Percentiles rank a stretch among this genome's conserved stretches.
These are phyloP conservation scores for Cubamyces lactineus DNA, from an alignment of 768 basidiomycete species.

Conservation along the genomic window DNA sequence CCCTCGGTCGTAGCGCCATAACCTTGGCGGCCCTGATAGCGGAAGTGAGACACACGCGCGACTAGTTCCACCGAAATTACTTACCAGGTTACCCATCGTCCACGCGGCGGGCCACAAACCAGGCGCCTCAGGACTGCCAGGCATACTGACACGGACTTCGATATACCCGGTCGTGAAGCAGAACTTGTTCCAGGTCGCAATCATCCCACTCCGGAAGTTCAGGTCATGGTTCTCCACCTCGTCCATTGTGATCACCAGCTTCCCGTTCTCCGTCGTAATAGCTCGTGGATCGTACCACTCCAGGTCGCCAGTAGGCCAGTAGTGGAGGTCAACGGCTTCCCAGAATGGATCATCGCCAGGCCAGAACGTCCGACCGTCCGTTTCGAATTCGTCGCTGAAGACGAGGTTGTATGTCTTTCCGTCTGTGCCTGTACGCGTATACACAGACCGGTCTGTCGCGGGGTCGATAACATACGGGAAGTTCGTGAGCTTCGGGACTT, in stretches of 20 bases:
- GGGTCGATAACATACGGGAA: conserved; percentile 74
- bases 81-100: conserved; percentile 73
- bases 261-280: conserved; percentile 76
- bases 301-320: conserved; percentile 79
- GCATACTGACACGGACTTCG: conserved; percentile 79
- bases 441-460: conserved; percentile 66
- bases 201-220: conserved; percentile 82
- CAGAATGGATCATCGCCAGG: conserved; percentile 82
- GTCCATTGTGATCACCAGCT: conserved; percentile 79
- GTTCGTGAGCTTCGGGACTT: conserved; percentile 76
- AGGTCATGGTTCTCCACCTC: conserved; percentile 74
- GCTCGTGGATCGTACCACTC: conserved; percentile 78
- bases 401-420: conserved; percentile 81
- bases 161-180: conserved; percentile 94
- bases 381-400: conserved; percentile 88
- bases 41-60: conserved; percentile 26
- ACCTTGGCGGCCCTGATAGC: conserved; percentile 71
- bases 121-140: conserved; percentile 59
- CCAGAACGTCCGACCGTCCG: conserved; percentile 71
- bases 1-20: conserved; percentile 90
- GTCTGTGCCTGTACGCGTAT: conserved; percentile 67
- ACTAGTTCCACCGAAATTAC: conserved; percentile 19
- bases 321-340: conserved; percentile 88
- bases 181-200: conserved; percentile 91
- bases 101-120: conserved; percentile 92